These are phyloP conservation scores for Anthostomella pinea DNA, from an alignment of 2,329 filamentous ascomycete genomes.

Conservation along the genomic window DNA sequence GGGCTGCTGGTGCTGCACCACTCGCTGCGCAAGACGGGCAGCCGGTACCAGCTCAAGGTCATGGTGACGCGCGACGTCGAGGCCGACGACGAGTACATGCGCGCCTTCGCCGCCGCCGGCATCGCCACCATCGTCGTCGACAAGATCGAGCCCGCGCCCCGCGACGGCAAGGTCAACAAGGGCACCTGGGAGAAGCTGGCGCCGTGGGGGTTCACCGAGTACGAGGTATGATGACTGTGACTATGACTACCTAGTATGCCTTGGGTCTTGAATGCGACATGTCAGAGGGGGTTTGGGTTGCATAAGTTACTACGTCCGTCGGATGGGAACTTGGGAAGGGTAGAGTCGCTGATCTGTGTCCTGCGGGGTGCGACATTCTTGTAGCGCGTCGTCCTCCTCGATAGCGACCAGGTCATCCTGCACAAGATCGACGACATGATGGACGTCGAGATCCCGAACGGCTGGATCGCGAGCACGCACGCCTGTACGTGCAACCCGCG, in stretches of 20 bases:
- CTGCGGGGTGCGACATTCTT: no score
- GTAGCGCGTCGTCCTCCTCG: conserved; percentile 32
- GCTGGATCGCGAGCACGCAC: conserved; percentile 33
- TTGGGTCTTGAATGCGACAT: no score
- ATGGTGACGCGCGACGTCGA: conserved; percentile 34
- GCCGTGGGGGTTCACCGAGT: conserved; percentile 31
- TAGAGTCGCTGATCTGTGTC: background rate
- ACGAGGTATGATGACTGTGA: conserved; percentile 27
- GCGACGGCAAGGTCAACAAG: conserved; percentile 33
- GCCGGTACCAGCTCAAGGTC: conserved; percentile 30
- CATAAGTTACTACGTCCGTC: no score
- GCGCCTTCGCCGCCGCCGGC: conserved; percentile 30
- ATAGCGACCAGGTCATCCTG: conserved; percentile 32
- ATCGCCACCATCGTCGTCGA: conserved; percentile 34
- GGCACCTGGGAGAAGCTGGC: conserved; percentile 36
- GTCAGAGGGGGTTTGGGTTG: no score
- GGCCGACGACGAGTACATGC: conserved; percentile 34
- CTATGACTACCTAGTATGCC: no score
- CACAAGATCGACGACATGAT: conserved; percentile 34
- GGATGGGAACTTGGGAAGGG: background rate
- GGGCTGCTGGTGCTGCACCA: conserved; percentile 30
- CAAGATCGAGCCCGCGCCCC: conserved; percentile 32
- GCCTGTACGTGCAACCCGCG: conserved; percentile 33
- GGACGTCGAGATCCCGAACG: conserved; percentile 27
- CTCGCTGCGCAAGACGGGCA: conserved; percentile 26